phyloP scores from a whole-genome alignment of 169 alveolate species.

The Plasmodium sp. region DNA sequence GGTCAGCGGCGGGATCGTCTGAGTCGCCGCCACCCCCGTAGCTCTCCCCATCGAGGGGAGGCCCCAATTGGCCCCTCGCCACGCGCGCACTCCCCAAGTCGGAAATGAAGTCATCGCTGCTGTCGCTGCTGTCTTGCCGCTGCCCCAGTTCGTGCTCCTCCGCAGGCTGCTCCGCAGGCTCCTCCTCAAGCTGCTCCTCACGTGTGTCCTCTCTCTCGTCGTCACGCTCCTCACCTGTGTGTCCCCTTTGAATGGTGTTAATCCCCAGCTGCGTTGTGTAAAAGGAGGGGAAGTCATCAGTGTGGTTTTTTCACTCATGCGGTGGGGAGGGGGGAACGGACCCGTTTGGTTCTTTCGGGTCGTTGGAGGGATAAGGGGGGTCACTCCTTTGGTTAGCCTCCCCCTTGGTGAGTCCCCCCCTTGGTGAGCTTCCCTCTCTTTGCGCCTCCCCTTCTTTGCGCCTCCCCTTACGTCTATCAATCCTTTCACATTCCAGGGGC shows the following conservation, averaged over 20 bases:
- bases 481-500: constrained; percentile 55
- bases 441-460: not conserved
- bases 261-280: constrained; percentile 23
- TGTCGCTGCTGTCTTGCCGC: constrained; percentile 46
- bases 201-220: not conserved
- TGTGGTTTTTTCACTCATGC: not conserved
- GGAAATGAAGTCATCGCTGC: constrained; percentile 58
- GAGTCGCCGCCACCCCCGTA: not conserved
- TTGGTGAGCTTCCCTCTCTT: not conserved
- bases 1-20: not conserved
- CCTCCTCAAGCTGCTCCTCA: not conserved
- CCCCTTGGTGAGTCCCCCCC: not conserved
- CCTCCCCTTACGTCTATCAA: constrained; percentile 45
- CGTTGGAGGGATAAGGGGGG: not conserved
- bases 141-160: constrained; percentile 31
- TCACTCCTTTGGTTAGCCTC: not conserved
- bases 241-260: constrained; percentile 5
- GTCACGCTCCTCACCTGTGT: not conserved
- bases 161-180: not conserved
- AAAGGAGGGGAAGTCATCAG: not conserved
- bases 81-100: constrained; percentile 8
- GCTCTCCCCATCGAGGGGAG: not conserved
- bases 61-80: not conserved
- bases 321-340: not conserved
- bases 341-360: not conserved